Conservation (phyloP, 441 rosid genomes). For the Flueggea neowawraea region DNA sequence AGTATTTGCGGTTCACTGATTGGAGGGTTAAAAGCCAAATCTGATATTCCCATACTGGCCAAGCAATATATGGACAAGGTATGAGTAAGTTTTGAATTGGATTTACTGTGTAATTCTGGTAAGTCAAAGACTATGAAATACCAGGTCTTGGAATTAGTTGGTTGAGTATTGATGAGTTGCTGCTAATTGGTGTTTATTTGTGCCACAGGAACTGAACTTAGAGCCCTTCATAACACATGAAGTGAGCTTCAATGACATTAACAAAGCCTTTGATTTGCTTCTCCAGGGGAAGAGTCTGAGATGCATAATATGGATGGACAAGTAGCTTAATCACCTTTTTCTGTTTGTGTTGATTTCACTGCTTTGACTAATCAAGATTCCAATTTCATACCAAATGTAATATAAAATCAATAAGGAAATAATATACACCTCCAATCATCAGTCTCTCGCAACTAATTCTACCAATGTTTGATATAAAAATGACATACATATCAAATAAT, state of each 20-base stretch:
- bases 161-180: too few relatives aligned
- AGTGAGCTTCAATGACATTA: slow-evolving; percentile 49
- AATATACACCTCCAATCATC: too few relatives aligned
- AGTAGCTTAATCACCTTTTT: not conserved
- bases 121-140: too few relatives aligned
- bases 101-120: too few relatives aligned
- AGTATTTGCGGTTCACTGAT: slow-evolving; percentile 33
- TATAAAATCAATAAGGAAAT: too few relatives aligned
- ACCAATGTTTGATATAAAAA: too few relatives aligned
- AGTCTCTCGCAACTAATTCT: too few relatives aligned
- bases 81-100: not conserved
- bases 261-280: slow-evolving; percentile 52
- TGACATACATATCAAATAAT: too few relatives aligned
- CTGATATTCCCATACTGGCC: slow-evolving; percentile 37
- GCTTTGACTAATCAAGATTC: too few relatives aligned
- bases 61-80: slow-evolving; percentile 38
- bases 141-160: too few relatives aligned
- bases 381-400: too few relatives aligned
- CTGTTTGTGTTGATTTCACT: too few relatives aligned
- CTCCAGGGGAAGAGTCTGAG: slow-evolving; percentile 52
- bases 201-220: slow-evolving; percentile 32
- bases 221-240: slow-evolving; percentile 57
- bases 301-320: slow-evolving; percentile 50
- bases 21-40: slow-evolving; percentile 55
- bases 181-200: not conserved